Percentiles rank a stretch among this genome's conserved stretches.
phyloP scores from a whole-genome alignment of 2,329 filamentous ascomycete genomes.

The Magnaporthales sp. region DNA sequence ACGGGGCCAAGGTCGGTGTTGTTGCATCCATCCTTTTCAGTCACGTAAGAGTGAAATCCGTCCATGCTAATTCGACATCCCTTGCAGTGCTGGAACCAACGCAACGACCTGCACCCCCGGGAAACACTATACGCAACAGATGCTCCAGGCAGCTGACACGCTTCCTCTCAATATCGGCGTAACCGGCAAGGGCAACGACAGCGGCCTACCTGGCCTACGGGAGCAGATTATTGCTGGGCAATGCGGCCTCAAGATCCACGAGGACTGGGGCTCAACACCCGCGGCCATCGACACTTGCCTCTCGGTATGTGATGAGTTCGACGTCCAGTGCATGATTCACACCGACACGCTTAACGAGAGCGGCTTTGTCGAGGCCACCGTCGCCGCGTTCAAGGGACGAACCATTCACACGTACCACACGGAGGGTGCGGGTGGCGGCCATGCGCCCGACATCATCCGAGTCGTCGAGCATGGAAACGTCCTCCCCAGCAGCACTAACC shows the following conservation, averaged over 20 bases:
- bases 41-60: background rate
- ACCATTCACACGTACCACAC: conserved; percentile 97
- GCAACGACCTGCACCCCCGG: conserved; percentile 92
- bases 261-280: conserved; percentile 91
- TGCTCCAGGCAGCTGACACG: conserved; percentile 78
- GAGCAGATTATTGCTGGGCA: conserved; percentile 79
- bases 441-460: conserved; percentile 91
- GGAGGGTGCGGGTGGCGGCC: conserved; percentile 88
- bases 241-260: conserved; percentile 87
- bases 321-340: conserved; percentile 90
- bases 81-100: conserved; percentile 66
- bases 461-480: conserved; percentile 87
- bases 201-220: conserved; percentile 56
- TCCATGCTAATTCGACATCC: conserved; percentile 4
- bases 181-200: conserved; percentile 90
- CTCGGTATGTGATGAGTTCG: conserved; percentile 77
- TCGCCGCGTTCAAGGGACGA: conserved; percentile 74
- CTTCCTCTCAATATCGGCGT: conserved; percentile 84
- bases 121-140: conserved; percentile 71
- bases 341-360: conserved; percentile 95
- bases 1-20: conserved; percentile 69
- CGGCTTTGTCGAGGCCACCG: conserved; percentile 90
- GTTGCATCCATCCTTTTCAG: background rate
- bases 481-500: conserved; percentile 84
- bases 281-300: conserved; percentile 86